Evolutionary conservation across 768 basidiomycete genomes (phyloP), one percentile per base, ranked within the genome.

Genomic region (Agrocybe pediades): DNA sequence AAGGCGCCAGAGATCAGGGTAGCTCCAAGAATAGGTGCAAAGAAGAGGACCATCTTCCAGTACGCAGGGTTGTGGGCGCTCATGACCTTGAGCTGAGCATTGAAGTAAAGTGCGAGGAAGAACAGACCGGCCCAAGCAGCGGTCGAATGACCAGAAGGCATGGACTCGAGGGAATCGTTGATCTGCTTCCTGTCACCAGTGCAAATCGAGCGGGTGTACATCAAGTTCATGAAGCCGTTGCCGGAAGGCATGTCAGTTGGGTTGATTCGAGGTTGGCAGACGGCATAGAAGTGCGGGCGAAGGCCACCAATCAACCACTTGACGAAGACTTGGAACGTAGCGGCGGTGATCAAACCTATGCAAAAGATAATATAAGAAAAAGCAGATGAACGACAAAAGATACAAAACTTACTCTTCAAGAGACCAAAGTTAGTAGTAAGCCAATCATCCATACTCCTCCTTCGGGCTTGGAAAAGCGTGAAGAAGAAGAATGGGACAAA

Each of bases 1-100:
- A 84, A 63, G 8, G 79, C 75, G 3, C 80, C 82, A 0, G 79
- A 77, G 55, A 85, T 85, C 41, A 86, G 70, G 21, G 69, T 72
- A 0, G 83, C 83, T 13, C 82, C 83, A 42, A 81, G 74, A 4
- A 85, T 56, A 24, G 83, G 83, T 4, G 79, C 76, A 53, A 85
- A 79, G 57, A 83, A 74, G 20, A 83, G 58, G 54, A 85, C 68
- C 77, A 82, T 80, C 65, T 84, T 85, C 84, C 83, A 85, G 65
- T 83, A 84, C 30, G 81, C 80, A 1, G 81, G 78, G 54, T 82
- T 81, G 65, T 82, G 77, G n/a, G 82, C 81, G 24, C 77, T 69
- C 67, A 81, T 81, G 52, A 82, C 74, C 63, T 85, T 85, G 55
- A 86, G 72, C 58, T 83, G 80, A 4, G 79, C 79, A 55, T 84